Evolutionary conservation across 2,329 filamentous ascomycete genomes (phyloP).

Genomic region (Dichotomopilus funicola): DNA sequence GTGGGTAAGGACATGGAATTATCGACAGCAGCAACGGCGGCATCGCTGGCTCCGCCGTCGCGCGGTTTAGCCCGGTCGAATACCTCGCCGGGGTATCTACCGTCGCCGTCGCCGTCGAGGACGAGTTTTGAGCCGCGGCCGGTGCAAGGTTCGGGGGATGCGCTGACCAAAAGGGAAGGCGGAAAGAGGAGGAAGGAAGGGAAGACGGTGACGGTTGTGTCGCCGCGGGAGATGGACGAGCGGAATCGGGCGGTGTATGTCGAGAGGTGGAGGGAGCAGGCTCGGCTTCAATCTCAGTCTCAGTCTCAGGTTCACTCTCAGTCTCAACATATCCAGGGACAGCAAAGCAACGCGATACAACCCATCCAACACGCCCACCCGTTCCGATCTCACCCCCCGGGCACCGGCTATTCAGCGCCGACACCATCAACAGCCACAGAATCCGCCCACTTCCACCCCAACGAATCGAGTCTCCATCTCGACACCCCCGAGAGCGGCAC

Average conservation of each 20-base stretch:
- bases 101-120: constrained; percentile 41
- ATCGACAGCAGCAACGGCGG: constrained; percentile 8
- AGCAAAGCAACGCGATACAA: constrained; percentile 1
- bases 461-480: constrained; percentile 22
- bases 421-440: background rate
- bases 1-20: background rate
- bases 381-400: too few species aligned
- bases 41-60: constrained; percentile 21
- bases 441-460: constrained; percentile 19
- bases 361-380: background rate
- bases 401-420: too few species aligned
- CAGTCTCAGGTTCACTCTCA: background rate
- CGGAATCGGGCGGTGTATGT: constrained; percentile 19
- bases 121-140: constrained; percentile 29
- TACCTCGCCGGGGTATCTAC: constrained; percentile 46
- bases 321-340: background rate
- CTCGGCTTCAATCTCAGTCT: too few species aligned
- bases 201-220: constrained; percentile 25
- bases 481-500: constrained; percentile 23
- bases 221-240: constrained; percentile 25
- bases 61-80: constrained; percentile 41
- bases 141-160: background rate
- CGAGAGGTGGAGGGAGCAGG: constrained; percentile 21
- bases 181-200: constrained; percentile 13
- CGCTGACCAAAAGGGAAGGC: background rate